A percentile compares a stretch with the other conserved stretches of the same genome.
These are phyloP conservation scores for Takakia lepidozioides DNA, from an alignment of 225 moss, liverwort and hornwort genomes.

Conservation along the genomic window DNA sequence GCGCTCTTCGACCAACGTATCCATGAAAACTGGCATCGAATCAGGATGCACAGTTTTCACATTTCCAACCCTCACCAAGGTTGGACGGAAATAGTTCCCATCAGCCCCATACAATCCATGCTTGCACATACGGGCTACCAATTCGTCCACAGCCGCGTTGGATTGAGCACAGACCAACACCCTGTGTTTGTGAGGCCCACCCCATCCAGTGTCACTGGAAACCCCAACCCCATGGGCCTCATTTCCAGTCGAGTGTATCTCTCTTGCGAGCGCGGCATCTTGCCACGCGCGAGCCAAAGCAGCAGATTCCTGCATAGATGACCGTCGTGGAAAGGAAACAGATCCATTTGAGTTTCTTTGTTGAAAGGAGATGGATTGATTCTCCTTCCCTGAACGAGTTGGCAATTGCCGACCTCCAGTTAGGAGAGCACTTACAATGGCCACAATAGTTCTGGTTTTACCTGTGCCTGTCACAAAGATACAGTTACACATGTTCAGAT, in stretches of 20 bases:
- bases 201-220: conserved; percentile 20
- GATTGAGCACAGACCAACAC: conserved; percentile 96
- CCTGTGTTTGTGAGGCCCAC: conserved; percentile 49
- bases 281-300: conserved; percentile 81
- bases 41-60: conserved; percentile 73
- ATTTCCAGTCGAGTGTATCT: conserved; percentile 34
- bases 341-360: conserved; percentile 9
- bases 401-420: conserved; percentile 33
- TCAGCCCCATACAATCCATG: conserved; percentile 65
- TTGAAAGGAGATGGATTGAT: too few species aligned
- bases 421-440: conserved; percentile 80
- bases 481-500: too few species aligned
- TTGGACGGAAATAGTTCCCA: conserved; percentile 70
- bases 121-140: conserved; percentile 74
- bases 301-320: conserved; percentile 44
- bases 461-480: conserved; percentile 97
- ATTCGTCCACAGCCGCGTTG: conserved; percentile 95
- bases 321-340: conserved; percentile 13
- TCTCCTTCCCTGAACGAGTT: conserved; percentile 23
- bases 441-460: conserved; percentile 90
- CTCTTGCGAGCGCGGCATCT: conserved; percentile 77
- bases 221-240: conserved; percentile 29
- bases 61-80: conserved; percentile 77
- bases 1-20: conserved; percentile 75
- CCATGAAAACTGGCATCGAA: conserved; percentile 80